These are phyloP conservation scores for Chalciporus pseudorubinellus DNA, from an alignment of 768 basidiomycete species.

Conservation along the genomic window DNA sequence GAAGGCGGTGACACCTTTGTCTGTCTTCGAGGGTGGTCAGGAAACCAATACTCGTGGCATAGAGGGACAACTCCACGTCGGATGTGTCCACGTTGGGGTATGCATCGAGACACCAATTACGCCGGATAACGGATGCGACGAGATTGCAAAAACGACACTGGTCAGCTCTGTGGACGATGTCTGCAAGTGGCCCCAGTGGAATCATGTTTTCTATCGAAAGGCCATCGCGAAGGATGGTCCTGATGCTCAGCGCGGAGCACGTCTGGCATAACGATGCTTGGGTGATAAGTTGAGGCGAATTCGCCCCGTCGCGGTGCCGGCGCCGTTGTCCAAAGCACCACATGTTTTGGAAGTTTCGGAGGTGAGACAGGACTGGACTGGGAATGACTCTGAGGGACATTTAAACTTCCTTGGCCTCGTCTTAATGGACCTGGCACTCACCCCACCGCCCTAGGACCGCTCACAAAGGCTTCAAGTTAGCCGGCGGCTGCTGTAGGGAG, in stretches of 20 bases:
- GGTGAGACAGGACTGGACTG: neutral
- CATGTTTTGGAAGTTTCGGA: neutral
- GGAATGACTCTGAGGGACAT: neutral
- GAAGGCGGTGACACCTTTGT: constrained; percentile 11
- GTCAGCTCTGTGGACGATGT: constrained; percentile 5
- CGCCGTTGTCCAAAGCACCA: neutral
- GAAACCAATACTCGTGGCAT: neutral
- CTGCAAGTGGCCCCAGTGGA: constrained; percentile 6
- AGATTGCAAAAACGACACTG: constrained; percentile 19
- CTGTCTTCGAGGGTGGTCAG: neutral
- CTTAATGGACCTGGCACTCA: no score
- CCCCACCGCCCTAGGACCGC: no score
- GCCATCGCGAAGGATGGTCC: constrained; percentile 13
- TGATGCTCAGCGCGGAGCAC: constrained; percentile 10
- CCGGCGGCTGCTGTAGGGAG: no score
- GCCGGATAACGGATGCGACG: constrained; percentile 4
- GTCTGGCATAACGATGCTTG: neutral
- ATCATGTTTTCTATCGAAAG: neutral
- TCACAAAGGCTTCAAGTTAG: no score
- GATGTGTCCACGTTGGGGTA: constrained; percentile 10
- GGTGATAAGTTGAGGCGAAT: neutral
- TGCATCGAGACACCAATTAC: constrained; percentile 16
- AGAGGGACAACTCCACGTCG: constrained; percentile 1
- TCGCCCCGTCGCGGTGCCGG: neutral
- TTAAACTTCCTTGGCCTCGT: no score